These are phyloP conservation scores for Nadsonia starkeyi-henricii DNA, from an alignment of 1,139 yeast species.

Conservation along the genomic window DNA sequence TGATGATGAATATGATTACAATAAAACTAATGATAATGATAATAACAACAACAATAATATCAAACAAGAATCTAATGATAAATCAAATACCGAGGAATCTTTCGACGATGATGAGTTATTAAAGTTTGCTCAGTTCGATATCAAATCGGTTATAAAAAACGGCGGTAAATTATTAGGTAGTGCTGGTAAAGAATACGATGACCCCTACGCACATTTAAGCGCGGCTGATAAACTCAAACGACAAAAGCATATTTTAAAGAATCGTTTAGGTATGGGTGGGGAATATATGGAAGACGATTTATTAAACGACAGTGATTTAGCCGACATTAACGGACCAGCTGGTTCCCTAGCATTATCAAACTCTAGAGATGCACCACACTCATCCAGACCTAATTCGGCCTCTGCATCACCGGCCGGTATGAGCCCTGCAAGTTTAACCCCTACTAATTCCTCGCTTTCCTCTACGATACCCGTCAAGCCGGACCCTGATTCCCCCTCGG, in stretches of 20 bases:
- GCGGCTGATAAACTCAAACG: conserved; percentile 27
- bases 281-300: conserved; percentile 27
- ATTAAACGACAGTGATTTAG: conserved; percentile 22
- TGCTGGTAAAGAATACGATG: conserved; percentile 38
- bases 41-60: conserved; percentile 27
- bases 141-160: conserved; percentile 48
- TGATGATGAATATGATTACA: not conserved
- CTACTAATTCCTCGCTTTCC: conserved; percentile 11
- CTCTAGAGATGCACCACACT: conserved; percentile 8
- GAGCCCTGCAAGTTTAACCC: conserved; percentile 14
- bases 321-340: conserved; percentile 10
- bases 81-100: conserved; percentile 20
- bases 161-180: conserved; percentile 65
- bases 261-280: conserved; percentile 31
- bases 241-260: conserved; percentile 27
- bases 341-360: conserved; percentile 12
- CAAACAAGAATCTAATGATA: conserved; percentile 12
- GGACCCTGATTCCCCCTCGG: conserved; percentile 1
- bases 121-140: conserved; percentile 47
- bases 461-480: conserved; percentile 3
- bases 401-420: conserved; percentile 8
- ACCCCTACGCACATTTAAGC: conserved; percentile 24
- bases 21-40: not conserved
- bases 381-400: conserved; percentile 11
- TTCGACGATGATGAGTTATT: conserved; percentile 31